These are phyloP conservation scores for Ambrosiella beaveri DNA, from an alignment of 2,329 filamentous ascomycete species.

Conservation along the genomic window DNA sequence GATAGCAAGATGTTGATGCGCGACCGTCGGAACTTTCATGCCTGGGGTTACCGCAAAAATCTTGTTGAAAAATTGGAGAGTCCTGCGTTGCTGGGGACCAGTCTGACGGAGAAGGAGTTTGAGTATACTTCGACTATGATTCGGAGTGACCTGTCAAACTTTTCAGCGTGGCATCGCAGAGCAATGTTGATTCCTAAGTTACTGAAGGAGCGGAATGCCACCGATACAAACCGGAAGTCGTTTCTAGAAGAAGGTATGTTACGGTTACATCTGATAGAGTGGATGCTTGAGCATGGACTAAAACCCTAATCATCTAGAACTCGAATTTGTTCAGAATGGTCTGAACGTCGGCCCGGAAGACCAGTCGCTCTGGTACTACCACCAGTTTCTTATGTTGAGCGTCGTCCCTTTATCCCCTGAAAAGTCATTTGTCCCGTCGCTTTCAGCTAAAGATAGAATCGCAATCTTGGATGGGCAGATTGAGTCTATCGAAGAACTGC, in stretches of 20 bases:
- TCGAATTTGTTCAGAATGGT: conserved; percentile 57
- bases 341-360: conserved; percentile 84
- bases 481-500: conserved; percentile 49
- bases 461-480: conserved; percentile 54
- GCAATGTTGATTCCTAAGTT: conserved; percentile 67
- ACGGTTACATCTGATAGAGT: not conserved
- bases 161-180: conserved; percentile 90
- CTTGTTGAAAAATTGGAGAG: conserved; percentile 64
- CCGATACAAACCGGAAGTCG: conserved; percentile 40
- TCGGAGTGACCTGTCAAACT: conserved; percentile 70
- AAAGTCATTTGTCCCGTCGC: conserved; percentile 44
- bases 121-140: conserved; percentile 87
- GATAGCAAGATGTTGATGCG: conserved; percentile 74
- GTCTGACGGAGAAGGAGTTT: conserved; percentile 66
- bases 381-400: conserved; percentile 68
- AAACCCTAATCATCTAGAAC: conserved; percentile 31
- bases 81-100: conserved; percentile 30
- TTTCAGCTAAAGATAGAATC: conserved; percentile 43
- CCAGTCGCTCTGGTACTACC: conserved; percentile 94
- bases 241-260: conserved; percentile 52
- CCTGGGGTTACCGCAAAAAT: conserved; percentile 77
- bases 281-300: not conserved
- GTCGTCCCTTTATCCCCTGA: conserved; percentile 33
- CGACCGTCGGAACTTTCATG: conserved; percentile 88
- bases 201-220: conserved; percentile 51